These are phyloP conservation scores for Amniculicola lignicola DNA, from an alignment of 495 filamentous ascomycete genomes.

Conservation along the genomic window DNA sequence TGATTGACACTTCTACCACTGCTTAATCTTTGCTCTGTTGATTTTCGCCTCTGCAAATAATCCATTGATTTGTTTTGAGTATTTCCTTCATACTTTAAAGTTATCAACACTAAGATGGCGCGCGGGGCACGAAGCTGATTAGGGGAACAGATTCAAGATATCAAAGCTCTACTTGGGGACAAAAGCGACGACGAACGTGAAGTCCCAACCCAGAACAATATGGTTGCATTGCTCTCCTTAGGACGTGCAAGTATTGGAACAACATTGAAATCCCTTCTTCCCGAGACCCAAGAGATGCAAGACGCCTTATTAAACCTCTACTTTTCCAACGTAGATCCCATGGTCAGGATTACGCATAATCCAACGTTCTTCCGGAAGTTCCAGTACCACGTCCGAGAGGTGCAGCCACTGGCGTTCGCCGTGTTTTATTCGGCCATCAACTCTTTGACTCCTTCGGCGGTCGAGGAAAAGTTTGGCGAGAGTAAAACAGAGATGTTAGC, in stretches of 20 bases:
- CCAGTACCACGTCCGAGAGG: constrained; percentile 13
- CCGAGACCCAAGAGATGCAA: constrained; percentile 18
- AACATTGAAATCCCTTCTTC: constrained; percentile 15
- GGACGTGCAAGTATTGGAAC: constrained; percentile 17
- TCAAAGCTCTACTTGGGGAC: constrained; percentile 31
- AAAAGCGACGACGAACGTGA: constrained; percentile 17
- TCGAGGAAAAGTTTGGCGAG: constrained; percentile 25
- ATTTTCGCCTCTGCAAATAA: too few species aligned
- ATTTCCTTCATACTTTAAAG: too few species aligned
- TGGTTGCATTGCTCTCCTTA: constrained; percentile 22
- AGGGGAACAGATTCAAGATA: constrained; percentile 38
- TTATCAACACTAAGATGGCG: too few species aligned
- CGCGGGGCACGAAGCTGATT: too few species aligned
- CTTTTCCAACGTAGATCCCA: constrained; percentile 31
- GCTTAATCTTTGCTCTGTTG: neutral
- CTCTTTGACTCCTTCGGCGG: constrained; percentile 12
- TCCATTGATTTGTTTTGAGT: too few species aligned
- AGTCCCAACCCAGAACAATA: constrained; percentile 8
- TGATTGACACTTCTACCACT: neutral
- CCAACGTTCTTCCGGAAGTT: constrained; percentile 29
- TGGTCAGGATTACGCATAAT: constrained; percentile 27
- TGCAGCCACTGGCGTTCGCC: constrained; percentile 25
- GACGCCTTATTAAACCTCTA: constrained; percentile 27
- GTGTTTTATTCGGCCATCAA: constrained; percentile 30
- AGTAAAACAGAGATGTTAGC: constrained; percentile 21